Evolutionary conservation across 257 asterid genomes (phyloP).

Genomic region (Gentiana dahurica): DNA sequence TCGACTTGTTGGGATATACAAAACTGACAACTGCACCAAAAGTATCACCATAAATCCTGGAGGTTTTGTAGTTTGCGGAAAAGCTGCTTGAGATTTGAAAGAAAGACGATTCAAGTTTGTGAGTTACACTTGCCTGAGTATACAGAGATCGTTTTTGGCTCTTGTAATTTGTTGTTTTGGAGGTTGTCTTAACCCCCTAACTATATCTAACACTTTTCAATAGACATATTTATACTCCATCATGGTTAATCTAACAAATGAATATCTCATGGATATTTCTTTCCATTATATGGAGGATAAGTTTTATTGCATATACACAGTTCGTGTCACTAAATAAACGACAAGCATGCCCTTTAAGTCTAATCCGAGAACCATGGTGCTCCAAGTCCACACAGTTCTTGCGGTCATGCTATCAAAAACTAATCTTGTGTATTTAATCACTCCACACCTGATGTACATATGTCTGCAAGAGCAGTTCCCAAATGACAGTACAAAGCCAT

Average conservation of each 20-base stretch:
- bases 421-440: slow-evolving; percentile 34
- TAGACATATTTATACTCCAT: too few relatives aligned
- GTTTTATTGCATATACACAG: slow-evolving; percentile 36
- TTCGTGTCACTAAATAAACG: slow-evolving; percentile 46
- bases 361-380: slow-evolving; percentile 66
- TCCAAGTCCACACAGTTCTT: slow-evolving; percentile 79
- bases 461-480: slow-evolving; percentile 70
- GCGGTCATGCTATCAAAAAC: slow-evolving; percentile 36
- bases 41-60: slow-evolving; percentile 90
- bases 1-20: slow-evolving; percentile 87
- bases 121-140: neutral
- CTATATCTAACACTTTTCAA: too few relatives aligned
- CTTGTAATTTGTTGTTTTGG: too few relatives aligned
- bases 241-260: too few relatives aligned
- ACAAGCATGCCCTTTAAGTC: slow-evolving; percentile 69
- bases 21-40: slow-evolving; percentile 97
- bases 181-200: too few relatives aligned
- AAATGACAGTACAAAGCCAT: slow-evolving; percentile 42
- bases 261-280: too few relatives aligned
- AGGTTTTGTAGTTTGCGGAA: slow-evolving; percentile 75
- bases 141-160: neutral
- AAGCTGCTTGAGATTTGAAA: slow-evolving; percentile 28
- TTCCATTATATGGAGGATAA: too few relatives aligned
- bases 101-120: slow-evolving; percentile 1
- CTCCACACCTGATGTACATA: slow-evolving; percentile 64